Percentiles rank a stretch among this genome's conserved stretches.
phyloP scores from a whole-genome alignment of 805 yeast genomes.

The Candida namnaoensis region DNA sequence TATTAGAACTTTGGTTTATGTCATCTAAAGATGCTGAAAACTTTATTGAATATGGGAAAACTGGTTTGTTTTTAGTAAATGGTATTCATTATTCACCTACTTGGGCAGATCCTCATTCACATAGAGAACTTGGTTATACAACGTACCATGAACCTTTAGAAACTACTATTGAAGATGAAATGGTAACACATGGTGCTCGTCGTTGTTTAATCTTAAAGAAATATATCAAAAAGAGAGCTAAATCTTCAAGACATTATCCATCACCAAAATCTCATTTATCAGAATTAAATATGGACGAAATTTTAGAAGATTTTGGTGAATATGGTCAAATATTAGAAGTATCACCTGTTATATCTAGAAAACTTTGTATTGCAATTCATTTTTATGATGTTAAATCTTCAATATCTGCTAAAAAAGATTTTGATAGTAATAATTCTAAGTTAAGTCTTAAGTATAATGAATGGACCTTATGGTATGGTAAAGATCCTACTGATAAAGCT shows the following conservation, averaged over 20 bases:
- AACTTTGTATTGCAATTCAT: constrained; percentile 51
- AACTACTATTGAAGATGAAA: constrained; percentile 16
- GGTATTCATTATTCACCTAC: constrained; percentile 39
- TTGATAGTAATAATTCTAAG: constrained; percentile 23
- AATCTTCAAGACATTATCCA: constrained; percentile 24
- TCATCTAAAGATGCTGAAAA: constrained; percentile 42
- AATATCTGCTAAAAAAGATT: constrained; percentile 43
- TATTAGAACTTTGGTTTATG: constrained; percentile 42
- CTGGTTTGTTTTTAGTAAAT: constrained; percentile 50
- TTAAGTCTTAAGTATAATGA: constrained; percentile 38
- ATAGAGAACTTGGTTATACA: too few species aligned
- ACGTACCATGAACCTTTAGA: too few species aligned
- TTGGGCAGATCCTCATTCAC: constrained; percentile 27
- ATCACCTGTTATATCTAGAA: constrained; percentile 59
- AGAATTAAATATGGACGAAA: constrained; percentile 34
- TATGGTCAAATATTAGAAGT: constrained; percentile 59
- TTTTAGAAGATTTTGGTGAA: constrained; percentile 38
- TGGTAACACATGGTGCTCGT: constrained; percentile 37
- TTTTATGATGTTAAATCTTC: constrained; percentile 54
- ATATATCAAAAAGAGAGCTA: constrained; percentile 17
- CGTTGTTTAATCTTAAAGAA: constrained; percentile 46
- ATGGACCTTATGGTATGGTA: constrained; percentile 63
- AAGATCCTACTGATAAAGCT: constrained; percentile 56
- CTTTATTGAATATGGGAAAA: constrained; percentile 42
- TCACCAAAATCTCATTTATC: constrained; percentile 33